Percentiles rank a stretch among this genome's conserved stretches.
Evolutionary conservation across 495 filamentous ascomycete genomes (phyloP).

Genomic region (Choiromyces venosus): DNA sequence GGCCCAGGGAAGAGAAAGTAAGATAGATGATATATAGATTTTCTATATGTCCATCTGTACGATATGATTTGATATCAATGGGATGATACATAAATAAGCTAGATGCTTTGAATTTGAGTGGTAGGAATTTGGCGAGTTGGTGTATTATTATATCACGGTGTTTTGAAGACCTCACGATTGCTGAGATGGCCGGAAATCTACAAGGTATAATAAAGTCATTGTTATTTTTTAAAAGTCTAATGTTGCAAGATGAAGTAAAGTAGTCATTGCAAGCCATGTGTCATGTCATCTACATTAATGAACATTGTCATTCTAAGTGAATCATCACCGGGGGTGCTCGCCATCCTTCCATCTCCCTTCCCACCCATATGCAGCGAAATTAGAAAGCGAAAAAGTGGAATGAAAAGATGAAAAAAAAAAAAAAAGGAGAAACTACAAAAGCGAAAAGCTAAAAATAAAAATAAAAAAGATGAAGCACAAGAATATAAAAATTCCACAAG

Average conservation of each 20-base stretch:
- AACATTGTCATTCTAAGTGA: neutral
- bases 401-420: neutral
- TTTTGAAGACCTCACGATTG: neutral
- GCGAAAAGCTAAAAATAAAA: neutral
- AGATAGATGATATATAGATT: neutral
- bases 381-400: too few species aligned
- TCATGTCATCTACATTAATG: neutral
- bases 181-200: neutral
- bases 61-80: neutral
- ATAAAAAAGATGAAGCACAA: slow-evolving; percentile 1
- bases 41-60: neutral
- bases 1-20: neutral
- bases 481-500: slow-evolving; percentile 2
- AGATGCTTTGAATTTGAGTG: neutral
- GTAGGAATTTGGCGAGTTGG: neutral
- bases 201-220: neutral
- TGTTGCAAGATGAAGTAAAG: neutral
- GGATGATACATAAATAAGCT: neutral
- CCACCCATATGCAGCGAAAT: neutral
- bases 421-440: neutral
- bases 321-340: neutral
- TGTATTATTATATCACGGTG: neutral
- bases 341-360: neutral
- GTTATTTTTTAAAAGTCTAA: neutral
- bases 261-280: neutral